Percentiles rank a stretch among this genome's conserved stretches.
These are phyloP conservation scores for Globisporangium camurandrum DNA, from an alignment of 352 stramenopile species.

Conservation along the genomic window DNA sequence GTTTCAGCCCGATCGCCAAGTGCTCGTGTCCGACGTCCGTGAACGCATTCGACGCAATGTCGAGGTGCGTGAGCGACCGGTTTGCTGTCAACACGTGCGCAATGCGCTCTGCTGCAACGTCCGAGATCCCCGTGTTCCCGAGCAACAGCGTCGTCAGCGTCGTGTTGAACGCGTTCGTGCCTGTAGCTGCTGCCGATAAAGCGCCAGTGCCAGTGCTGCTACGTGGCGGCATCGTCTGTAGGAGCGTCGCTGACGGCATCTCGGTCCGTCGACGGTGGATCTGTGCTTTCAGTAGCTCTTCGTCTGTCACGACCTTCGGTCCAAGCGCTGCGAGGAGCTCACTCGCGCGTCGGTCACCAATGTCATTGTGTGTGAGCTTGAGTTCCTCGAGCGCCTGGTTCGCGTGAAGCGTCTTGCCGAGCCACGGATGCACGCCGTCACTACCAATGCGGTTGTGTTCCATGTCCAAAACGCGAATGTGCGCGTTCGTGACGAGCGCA, in stretches of 20 bases:
- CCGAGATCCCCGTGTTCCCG: constrained; percentile 52
- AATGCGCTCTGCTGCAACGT: constrained; percentile 35
- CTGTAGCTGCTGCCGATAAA: too few species aligned
- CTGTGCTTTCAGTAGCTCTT: constrained; percentile 46
- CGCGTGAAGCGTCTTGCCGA: constrained; percentile 41
- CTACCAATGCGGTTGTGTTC: constrained; percentile 62
- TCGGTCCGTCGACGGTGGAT: constrained; percentile 22
- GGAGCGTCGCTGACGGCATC: constrained; percentile 9
- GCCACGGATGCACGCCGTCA: constrained; percentile 50
- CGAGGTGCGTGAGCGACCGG: constrained; percentile 40
- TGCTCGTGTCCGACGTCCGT: constrained; percentile 20
- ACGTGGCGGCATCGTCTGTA: constrained; percentile 1
- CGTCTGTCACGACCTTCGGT: constrained; percentile 27
- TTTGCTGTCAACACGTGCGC: constrained; percentile 38
- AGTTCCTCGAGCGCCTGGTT: constrained; percentile 47
- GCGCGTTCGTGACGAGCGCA: constrained; percentile 28
- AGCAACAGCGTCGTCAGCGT: constrained; percentile 47
- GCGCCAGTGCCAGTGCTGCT: background rate
- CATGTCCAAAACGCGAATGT: constrained; percentile 44
- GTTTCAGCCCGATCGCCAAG: constrained; percentile 38
- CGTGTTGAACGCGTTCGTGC: constrained; percentile 37
- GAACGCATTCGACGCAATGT: constrained; percentile 47
- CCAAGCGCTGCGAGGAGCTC: constrained; percentile 46
- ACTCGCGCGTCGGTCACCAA: constrained; percentile 41
- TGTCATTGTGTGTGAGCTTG: constrained; percentile 59